Evolutionary conservation across 192 early-diverging fungal genomes (phyloP), one percentile per base, ranked within the genome.

Genomic region (Backusella westeae): DNA sequence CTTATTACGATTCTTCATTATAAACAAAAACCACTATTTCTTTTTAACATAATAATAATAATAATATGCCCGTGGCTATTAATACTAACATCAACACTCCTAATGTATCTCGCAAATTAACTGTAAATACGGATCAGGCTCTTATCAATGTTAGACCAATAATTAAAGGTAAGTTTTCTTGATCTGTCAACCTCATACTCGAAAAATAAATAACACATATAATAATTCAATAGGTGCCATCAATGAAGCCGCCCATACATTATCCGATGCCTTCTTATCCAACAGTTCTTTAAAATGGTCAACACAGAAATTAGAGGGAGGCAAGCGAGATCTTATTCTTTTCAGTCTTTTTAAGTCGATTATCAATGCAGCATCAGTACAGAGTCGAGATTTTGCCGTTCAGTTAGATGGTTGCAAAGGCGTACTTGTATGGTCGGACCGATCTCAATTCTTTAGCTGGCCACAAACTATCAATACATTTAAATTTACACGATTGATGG

Each of bases 391-490:
- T n/a, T 83, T 71, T 56, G 78, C 70, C 2, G 49, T 83, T 34
- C 82, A 83, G 74, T 44, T 79, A 17, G 82, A 83, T n/a, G 82
- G 77, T 2, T 83, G 77, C 67, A 79, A 83, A 67, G 82, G 82
- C 56, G 82, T 79, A 9, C 32, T 79, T 8, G 34, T 80, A 34
- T 83, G 77, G 77, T 76, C 74, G 0, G 79, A 69, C 12, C 26
- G 34, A 21, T 38, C 74, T 0, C 72, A 73, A 44, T 69, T 71
- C 14, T 73, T 72, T 6, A 70, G 71, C 19, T 74, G 72, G 38
- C 46, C 73, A 3, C 44, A 42, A 9, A 56, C 68, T 17, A 52
- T 67, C 34, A 26, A 69, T 1, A 67, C 74, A 67, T 44, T 75
- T 14, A 75, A 75, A n/a, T 42, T 46, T 29, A 65, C 74, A 34